Evolutionary conservation across 2,329 filamentous ascomycete species (phyloP), one percentile per base, ranked within the genome.

Genomic region (Colletotrichum spinosum): DNA sequence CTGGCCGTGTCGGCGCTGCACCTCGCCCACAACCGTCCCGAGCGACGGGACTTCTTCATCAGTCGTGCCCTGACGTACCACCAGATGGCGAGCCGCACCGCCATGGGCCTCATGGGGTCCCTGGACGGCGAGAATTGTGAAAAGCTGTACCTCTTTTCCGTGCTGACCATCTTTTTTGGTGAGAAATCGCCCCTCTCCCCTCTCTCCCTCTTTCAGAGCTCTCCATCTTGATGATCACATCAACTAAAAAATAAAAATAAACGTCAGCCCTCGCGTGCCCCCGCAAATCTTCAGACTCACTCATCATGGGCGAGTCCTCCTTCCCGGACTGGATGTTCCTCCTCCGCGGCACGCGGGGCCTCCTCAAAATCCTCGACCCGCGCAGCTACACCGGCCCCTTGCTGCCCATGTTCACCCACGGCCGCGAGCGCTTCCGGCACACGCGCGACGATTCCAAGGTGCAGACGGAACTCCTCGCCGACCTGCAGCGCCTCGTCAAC

Each of bases 1-100:
- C 74, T 87, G 13, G 80, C 83, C 15, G 70, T 86, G 15, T 80
- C 83, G 4, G 83, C 83, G 1, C 72, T 85, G 10, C 84, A 87
- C 69, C 74, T 86, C 6, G 80, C 83, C 2, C 76, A 77, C 52
- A 77, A 76, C 45, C 75, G 75, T 8, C 78, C 76, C 0, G 74
- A 78, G 7, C 74, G 71, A 55, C 73, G 73, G 17, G 75, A 78
- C n/a, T 73, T 70, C 41, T 84, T 82, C 60, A 70, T 80, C 12
- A 52, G 62, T 8, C 17, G 62, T 41, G 67, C 67, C 9, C 41
- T 69, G 37, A 65, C 62, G 33, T 67, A 69, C 49, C 67, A 69
- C 35, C 67, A 68, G 49, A 61, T 68, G 56, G 67, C 65, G 8
- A 65, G 57, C 42, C 65, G 59, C 17, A 61, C 66, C 15, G 70